These are phyloP conservation scores for Micromonas commoda DNA, from an alignment of 139 green algal genomes.

Conservation along the genomic window DNA sequence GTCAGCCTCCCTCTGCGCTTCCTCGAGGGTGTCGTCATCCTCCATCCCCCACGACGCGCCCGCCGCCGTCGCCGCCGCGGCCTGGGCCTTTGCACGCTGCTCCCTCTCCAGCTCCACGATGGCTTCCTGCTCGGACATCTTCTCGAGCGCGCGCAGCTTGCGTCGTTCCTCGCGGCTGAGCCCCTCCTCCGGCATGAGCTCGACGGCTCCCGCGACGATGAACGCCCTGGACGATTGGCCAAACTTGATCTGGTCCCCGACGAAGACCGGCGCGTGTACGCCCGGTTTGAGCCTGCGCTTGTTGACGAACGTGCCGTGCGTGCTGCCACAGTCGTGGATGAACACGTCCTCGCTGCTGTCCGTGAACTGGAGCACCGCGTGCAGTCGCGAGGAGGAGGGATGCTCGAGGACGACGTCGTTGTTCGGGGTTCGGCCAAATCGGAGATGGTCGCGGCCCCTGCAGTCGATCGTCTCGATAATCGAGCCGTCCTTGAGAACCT, in stretches of 20 bases:
- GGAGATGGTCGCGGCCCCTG: not conserved
- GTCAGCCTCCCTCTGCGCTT: conserved; percentile 44
- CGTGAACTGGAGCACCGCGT: conserved; percentile 63
- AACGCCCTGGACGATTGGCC: conserved; percentile 69
- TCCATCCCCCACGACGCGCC: conserved; percentile 3
- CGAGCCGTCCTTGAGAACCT: not conserved
- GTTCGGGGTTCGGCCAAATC: conserved; percentile 29
- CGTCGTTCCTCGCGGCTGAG: not conserved
- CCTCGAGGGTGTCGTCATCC: conserved; percentile 29
- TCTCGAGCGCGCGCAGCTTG: not conserved
- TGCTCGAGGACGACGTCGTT: conserved; percentile 38
- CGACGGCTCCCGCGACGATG: conserved; percentile 66
- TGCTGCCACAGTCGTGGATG: conserved; percentile 72
- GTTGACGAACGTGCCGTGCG: conserved; percentile 88
- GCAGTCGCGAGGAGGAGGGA: conserved; percentile 35
- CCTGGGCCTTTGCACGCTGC: conserved; percentile 32
- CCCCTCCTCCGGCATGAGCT: conserved; percentile 76
- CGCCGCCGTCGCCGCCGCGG: conserved; percentile 35
- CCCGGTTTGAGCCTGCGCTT: conserved; percentile 54
- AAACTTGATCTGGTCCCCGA: conserved; percentile 79
- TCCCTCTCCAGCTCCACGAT: not conserved
- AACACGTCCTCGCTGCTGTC: conserved; percentile 50
- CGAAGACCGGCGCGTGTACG: conserved; percentile 54
- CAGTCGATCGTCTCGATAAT: not conserved
- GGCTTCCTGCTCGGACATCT: not conserved